Evolutionary conservation across 2,329 filamentous ascomycete genomes (phyloP).

Genomic region (Thelonectria discophora): DNA sequence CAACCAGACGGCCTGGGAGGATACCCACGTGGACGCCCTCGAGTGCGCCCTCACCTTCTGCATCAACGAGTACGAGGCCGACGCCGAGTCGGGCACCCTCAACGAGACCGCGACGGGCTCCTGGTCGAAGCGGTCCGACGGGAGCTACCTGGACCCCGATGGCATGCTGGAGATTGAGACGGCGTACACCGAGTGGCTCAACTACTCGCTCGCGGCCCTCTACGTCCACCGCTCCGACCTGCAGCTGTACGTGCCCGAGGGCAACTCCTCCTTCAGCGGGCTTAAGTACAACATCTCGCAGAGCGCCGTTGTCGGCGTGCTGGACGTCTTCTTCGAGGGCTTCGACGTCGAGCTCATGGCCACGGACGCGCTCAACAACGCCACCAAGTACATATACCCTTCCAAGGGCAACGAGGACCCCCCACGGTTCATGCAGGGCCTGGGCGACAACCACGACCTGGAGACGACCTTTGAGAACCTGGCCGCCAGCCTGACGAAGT

Average conservation of each 20-base stretch:
- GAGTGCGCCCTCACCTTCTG: conserved; percentile 29
- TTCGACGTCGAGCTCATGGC: too few species aligned
- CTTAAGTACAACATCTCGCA: conserved; percentile 24
- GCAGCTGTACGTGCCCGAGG: conserved; percentile 11
- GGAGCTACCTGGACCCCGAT: too few species aligned
- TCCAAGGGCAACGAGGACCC: neutral
- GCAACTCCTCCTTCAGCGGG: neutral
- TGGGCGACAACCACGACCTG: neutral
- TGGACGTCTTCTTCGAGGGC: conserved; percentile 1
- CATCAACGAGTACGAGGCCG: conserved; percentile 19
- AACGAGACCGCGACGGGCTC: conserved; percentile 3
- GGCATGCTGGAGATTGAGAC: too few species aligned
- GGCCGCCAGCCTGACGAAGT: conserved; percentile 22
- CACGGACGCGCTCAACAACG: too few species aligned
- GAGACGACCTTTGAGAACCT: conserved; percentile 1
- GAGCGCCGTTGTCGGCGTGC: neutral
- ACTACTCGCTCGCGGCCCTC: neutral
- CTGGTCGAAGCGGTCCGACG: neutral
- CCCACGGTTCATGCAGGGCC: neutral
- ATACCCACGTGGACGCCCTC: neutral
- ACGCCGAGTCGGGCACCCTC: conserved; percentile 8
- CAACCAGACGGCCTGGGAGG: conserved; percentile 15
- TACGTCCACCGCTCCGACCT: conserved; percentile 1
- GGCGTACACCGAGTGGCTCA: too few species aligned
- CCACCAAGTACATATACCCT: too few species aligned